phyloP scores from a whole-genome alignment of 192 early-diverging fungal genomes.

The Entomortierella lignicola region DNA sequence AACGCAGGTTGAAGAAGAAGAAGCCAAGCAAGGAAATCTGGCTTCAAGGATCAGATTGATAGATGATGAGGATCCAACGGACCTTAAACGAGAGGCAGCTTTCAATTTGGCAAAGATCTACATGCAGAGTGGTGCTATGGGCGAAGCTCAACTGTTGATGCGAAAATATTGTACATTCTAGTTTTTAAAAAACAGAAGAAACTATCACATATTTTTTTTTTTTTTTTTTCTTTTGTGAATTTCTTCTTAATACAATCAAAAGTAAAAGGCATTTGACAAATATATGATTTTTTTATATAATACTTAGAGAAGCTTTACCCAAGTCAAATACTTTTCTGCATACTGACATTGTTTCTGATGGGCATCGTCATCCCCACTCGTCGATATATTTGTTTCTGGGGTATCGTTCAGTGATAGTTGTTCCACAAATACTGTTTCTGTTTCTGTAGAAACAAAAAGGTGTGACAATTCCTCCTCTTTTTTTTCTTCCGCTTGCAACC shows the following conservation, averaged over 20 bases:
- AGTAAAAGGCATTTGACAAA: no score
- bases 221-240: neutral
- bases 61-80: constrained; percentile 60
- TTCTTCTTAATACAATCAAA: no score
- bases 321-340: constrained; percentile 11
- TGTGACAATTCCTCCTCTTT: neutral
- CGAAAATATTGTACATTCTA: constrained; percentile 81
- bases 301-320: constrained; percentile 20
- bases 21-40: neutral
- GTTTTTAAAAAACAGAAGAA: neutral
- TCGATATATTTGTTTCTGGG: neutral
- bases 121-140: constrained; percentile 74
- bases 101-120: constrained; percentile 93
- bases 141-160: constrained; percentile 78
- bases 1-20: neutral
- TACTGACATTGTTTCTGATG: constrained; percentile 10
- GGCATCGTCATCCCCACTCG: neutral
- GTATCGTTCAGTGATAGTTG: neutral
- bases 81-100: constrained; percentile 84
- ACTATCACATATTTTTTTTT: constrained; percentile 7
- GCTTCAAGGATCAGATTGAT: neutral
- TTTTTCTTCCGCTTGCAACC: neutral
- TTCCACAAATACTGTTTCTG: constrained; percentile 9
- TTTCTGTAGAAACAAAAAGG: constrained; percentile 16
- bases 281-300: no score